Evolutionary conservation across 2,329 filamentous ascomycete genomes (phyloP).

Genomic region (Colletotrichum eremochloae): DNA sequence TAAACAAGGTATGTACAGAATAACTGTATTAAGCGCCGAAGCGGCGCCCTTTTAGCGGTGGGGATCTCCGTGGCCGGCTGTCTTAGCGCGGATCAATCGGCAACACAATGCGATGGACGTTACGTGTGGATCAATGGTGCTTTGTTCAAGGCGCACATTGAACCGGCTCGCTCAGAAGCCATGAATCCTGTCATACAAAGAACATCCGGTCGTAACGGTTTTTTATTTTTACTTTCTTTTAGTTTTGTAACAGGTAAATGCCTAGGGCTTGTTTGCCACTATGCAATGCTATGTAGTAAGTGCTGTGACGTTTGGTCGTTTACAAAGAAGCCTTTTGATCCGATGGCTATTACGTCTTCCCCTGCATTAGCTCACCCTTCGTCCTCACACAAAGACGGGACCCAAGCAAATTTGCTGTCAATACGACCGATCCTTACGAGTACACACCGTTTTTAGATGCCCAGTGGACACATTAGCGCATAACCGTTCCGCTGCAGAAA

Average conservation of each 20-base stretch:
- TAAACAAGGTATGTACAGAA: fast-evolving
- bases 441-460: background rate
- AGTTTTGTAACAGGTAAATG: too few species aligned
- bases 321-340: background rate
- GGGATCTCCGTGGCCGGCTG: background rate
- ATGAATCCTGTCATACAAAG: too few species aligned
- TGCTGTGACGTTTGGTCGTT: too few species aligned
- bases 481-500: background rate
- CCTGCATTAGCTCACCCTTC: background rate
- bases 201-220: too few species aligned
- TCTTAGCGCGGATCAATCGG: background rate
- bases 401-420: background rate
- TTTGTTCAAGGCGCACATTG: background rate
- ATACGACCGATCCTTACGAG: background rate
- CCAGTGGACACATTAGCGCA: background rate
- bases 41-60: background rate
- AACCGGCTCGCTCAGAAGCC: too few species aligned
- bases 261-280: too few species aligned
- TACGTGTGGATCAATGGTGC: background rate
- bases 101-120: background rate
- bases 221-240: too few species aligned
- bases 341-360: background rate
- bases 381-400: background rate
- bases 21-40: background rate
- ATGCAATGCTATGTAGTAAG: too few species aligned